Evolutionary conservation across 1,284 basidiomycete species (phyloP).

Genomic region (Hortiboletus rubellus): DNA sequence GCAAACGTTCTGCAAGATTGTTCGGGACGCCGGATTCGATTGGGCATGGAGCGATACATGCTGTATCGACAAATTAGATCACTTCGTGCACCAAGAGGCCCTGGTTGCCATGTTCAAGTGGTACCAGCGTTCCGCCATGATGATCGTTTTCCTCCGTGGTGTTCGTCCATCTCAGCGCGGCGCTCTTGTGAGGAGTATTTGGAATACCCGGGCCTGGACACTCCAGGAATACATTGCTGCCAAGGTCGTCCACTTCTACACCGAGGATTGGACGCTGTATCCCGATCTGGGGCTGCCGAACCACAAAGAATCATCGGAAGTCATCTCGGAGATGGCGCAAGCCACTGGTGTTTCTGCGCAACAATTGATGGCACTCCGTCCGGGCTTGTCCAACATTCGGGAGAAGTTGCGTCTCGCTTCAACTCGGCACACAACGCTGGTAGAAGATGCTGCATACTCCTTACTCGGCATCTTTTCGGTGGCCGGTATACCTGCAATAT

Average conservation of each 20-base stretch:
- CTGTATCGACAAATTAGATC: too few relatives aligned
- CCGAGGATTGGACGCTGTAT: background rate
- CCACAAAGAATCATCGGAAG: background rate
- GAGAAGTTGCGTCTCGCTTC: background rate
- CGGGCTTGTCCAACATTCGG: background rate
- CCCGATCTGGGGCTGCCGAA: background rate
- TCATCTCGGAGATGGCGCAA: background rate
- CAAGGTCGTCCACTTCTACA: background rate
- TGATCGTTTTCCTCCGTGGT: background rate
- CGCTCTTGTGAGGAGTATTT: background rate
- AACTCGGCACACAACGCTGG: background rate
- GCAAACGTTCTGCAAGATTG: background rate
- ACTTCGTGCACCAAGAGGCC: too few relatives aligned
- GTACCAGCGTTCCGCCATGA: background rate
- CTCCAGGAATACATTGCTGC: background rate
- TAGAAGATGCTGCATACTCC: background rate
- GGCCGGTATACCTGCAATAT: background rate
- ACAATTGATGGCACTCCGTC: background rate
- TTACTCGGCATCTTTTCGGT: background rate
- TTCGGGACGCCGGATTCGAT: background rate
- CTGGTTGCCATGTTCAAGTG: too few relatives aligned
- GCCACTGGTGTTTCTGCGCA: background rate
- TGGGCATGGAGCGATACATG: background rate
- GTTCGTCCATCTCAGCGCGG: background rate
- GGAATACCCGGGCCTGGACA: background rate